These are phyloP conservation scores for Calonectria fujianensis DNA, from an alignment of 2,329 filamentous ascomycete genomes.

Conservation along the genomic window DNA sequence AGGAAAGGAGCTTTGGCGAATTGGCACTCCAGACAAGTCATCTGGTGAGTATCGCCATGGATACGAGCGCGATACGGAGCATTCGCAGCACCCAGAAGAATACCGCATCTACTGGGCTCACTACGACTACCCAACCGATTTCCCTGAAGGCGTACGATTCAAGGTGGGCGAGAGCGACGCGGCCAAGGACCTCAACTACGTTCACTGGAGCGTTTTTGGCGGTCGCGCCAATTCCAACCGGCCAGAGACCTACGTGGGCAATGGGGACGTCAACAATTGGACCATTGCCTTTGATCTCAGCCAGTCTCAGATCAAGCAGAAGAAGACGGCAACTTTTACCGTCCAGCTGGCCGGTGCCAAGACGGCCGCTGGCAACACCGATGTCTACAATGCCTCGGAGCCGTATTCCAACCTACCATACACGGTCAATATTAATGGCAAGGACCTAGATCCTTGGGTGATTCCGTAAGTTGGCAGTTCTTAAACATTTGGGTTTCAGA, in stretches of 20 bases:
- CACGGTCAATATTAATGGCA: constrained; percentile 63
- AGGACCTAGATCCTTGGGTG: constrained; percentile 70
- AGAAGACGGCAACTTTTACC: constrained; percentile 73
- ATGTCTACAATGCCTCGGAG: constrained; percentile 72
- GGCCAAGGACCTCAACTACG: constrained; percentile 74
- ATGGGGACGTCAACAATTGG: constrained; percentile 74
- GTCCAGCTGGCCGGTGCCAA: constrained; percentile 79
- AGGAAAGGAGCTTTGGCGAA: constrained; percentile 76
- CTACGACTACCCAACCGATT: constrained; percentile 76
- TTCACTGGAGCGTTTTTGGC: constrained; percentile 80
- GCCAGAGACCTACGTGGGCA: constrained; percentile 64
- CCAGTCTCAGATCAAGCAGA: constrained; percentile 63
- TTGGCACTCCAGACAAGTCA: constrained; percentile 77
- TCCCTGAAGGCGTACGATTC: constrained; percentile 75
- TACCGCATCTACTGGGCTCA: constrained; percentile 77
- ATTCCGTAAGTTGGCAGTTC: constrained; percentile 67
- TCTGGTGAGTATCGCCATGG: constrained; percentile 78
- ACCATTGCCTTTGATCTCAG: constrained; percentile 72
- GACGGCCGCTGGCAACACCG: constrained; percentile 77
- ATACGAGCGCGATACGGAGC: constrained; percentile 66
- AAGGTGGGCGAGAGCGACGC: constrained; percentile 72
- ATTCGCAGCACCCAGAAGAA: constrained; percentile 72
- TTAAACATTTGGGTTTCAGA: background rate
- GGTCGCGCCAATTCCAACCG: constrained; percentile 70
- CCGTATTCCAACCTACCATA: constrained; percentile 72